A percentile compares a stretch with the other conserved stretches of the same genome.
Evolutionary conservation across 257 asterid species (phyloP).

Genomic region (Osmanthus fragrans): DNA sequence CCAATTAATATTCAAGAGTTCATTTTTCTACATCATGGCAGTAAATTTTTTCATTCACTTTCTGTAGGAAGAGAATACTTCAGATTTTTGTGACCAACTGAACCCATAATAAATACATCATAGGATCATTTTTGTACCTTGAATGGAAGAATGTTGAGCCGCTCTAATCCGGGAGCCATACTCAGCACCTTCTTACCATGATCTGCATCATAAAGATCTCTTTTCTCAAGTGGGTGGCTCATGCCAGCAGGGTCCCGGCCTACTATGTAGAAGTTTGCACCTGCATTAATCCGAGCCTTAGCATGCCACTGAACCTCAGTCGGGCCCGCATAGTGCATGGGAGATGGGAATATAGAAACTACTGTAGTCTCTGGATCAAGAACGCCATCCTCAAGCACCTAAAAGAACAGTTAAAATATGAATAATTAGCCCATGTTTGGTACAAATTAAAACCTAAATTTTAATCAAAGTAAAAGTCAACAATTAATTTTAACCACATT

Average conservation of each 20-base stretch:
- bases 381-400: constrained; percentile 95
- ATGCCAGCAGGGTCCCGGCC: constrained; percentile 97
- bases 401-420: neutral
- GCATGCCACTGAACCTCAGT: constrained; percentile 99
- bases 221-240: constrained; percentile 83
- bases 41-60: neutral
- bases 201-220: constrained; percentile 94
- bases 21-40: neutral
- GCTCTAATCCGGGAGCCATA: constrained; percentile 95
- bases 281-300: constrained; percentile 94
- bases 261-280: constrained; percentile 89
- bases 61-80: neutral
- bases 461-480: too few species aligned
- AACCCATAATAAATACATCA: neutral
- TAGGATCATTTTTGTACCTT: constrained; percentile 42
- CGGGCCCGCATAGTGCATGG: constrained; percentile 98
- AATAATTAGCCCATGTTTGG: neutral
- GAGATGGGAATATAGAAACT: constrained; percentile 95
- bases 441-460: too few species aligned
- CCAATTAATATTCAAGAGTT: neutral
- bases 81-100: neutral
- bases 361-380: constrained; percentile 91
- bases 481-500: too few species aligned
- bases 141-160: constrained; percentile 86
- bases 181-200: constrained; percentile 94